Evolutionary conservation across 2,329 filamentous ascomycete genomes (phyloP), one percentile per base, ranked within the genome.

Genomic region (Seiridium unicorne): DNA sequence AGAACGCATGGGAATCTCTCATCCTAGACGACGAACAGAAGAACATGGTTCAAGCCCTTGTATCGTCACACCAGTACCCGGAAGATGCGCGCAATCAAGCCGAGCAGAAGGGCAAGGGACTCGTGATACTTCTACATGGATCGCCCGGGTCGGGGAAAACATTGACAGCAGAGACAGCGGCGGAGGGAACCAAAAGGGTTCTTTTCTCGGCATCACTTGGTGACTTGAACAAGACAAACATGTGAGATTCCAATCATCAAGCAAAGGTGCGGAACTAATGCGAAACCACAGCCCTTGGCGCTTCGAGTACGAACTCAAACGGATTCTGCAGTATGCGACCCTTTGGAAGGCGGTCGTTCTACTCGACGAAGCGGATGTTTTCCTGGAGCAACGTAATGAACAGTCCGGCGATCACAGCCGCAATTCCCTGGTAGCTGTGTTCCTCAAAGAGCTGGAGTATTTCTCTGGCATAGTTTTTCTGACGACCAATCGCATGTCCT

Each of bases 401-500:
- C n/a, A 51, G 5, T 51, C 47, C 10, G 11, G 2, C 4, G 18
- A 51, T 31, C 6, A 9, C 5, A 6, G 34, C 5, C 64, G 64
- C 8, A 68, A 68, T 36, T 58, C 67, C 2, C 42, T 72, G 53
- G 65, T 71, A 54, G 62, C 68, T 53, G 76, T 75, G 4, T 78
- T 79, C 62, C 69, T 79, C 2, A 70, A 70, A n/a, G 70, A 76
- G 8, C 66, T 79, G 7, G 76, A 79, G 61, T 78, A 77, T 64
- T 78, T 77, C 55, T 64, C 68, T 5, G 78, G 77, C 4, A 74
- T 79, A 46, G 68, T 79, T 5, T 78, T 77, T 64, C 69, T 81
- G 11, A 81, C 79, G 0, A 81, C 78, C 13, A 82, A 80, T 18
- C 47, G 47, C 10, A 8, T 31, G 18, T 26, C 18, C 18, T 51